Percentiles rank a stretch among this genome's conserved stretches.
Conservation (phyloP, 139 green algal species). For the Asterochloris sp. region DNA sequence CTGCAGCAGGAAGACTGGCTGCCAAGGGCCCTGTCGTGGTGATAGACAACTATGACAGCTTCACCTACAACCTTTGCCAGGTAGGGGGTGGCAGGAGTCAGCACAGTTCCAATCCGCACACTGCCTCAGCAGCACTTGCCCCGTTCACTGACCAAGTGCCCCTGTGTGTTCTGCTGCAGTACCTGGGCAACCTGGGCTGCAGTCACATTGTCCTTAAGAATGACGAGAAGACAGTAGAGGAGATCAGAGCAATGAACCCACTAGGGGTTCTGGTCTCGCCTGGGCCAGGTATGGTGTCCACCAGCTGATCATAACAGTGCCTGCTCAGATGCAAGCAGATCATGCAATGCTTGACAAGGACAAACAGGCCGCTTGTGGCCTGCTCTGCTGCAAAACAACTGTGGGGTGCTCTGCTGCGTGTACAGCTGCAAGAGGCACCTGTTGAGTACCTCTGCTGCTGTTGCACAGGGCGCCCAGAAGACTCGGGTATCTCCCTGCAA, state of each 20-base stretch:
- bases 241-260: constrained; percentile 84
- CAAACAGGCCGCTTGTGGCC: not conserved
- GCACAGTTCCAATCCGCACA: not conserved
- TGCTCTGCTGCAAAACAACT: no score
- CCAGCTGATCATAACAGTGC: not conserved
- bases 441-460: no score
- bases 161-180: constrained; percentile 59
- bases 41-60: constrained; percentile 98
- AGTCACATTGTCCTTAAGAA: constrained; percentile 94
- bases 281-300: constrained; percentile 67
- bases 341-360: not conserved
- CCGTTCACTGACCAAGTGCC: not conserved
- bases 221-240: constrained; percentile 91
- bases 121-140: not conserved
- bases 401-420: no score
- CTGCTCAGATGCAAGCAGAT: not conserved
- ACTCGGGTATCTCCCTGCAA: constrained; percentile 94
- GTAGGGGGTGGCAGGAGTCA: constrained; percentile 26
- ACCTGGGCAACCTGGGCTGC: constrained; percentile 87
- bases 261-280: constrained; percentile 91
- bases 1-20: no score
- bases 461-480: constrained; percentile 72
- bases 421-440: no score
- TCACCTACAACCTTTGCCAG: constrained; percentile 98
- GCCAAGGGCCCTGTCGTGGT: constrained; percentile 75